Conservation (phyloP, 164 flowering plant species). For the Piper betle region DNA sequence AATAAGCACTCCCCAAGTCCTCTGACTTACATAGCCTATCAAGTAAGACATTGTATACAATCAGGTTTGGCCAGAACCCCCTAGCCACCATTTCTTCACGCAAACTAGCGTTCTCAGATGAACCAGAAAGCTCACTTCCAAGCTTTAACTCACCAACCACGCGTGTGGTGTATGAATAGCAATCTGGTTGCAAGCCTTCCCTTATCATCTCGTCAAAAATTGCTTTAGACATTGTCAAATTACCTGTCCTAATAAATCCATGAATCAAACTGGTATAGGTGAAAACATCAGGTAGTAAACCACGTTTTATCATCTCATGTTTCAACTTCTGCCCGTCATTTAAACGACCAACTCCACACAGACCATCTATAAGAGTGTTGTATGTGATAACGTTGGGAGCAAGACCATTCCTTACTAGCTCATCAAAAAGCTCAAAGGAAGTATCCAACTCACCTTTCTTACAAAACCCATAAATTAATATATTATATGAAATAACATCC, state of each 20-base stretch:
- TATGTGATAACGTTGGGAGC: slow-evolving; percentile 47
- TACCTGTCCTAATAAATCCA: slow-evolving; percentile 39
- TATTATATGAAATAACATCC: slow-evolving; percentile 51
- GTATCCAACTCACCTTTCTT: slow-evolving; percentile 29
- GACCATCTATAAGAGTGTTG: slow-evolving; percentile 53
- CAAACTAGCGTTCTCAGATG: slow-evolving; percentile 23
- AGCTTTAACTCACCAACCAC: slow-evolving; percentile 41
- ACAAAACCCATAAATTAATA: slow-evolving; percentile 59
- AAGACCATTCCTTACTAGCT: slow-evolving; percentile 20
- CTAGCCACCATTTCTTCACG: slow-evolving; percentile 51
- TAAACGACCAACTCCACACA: slow-evolving; percentile 35
- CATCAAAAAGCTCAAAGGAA: slow-evolving; percentile 43
- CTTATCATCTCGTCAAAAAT: slow-evolving; percentile 46
- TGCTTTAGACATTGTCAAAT: slow-evolving; percentile 30
- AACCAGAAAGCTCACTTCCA: slow-evolving; percentile 12
- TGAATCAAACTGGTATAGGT: slow-evolving; percentile 53
- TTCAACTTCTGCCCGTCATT: slow-evolving; percentile 37
- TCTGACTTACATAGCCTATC: slow-evolving; percentile 42
- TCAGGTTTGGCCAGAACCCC: slow-evolving; percentile 38
- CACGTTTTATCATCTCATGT: slow-evolving; percentile 34
- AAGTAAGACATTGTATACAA: slow-evolving; percentile 47
- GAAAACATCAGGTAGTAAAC: slow-evolving; percentile 41
- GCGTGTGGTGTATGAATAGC: slow-evolving; percentile 30
- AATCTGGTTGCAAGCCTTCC: slow-evolving; percentile 47
- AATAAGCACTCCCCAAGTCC: slow-evolving; percentile 27